Percentiles rank a stretch among this genome's conserved stretches.
Conservation (phyloP, 257 asterid species). For the Solanum clarkiae region DNA sequence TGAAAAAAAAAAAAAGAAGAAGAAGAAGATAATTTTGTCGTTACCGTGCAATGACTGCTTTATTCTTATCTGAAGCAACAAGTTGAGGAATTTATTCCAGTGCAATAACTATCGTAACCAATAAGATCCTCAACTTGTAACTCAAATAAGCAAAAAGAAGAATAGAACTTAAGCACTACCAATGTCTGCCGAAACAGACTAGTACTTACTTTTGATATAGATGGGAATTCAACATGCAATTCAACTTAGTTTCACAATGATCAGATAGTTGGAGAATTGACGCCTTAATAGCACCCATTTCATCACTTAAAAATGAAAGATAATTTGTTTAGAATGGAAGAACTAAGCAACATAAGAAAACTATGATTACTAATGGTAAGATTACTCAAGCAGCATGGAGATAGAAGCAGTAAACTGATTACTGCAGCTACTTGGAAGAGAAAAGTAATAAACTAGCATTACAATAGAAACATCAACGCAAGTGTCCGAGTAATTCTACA, state of each 20-base stretch:
- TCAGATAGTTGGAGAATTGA: neutral
- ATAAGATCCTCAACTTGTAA: neutral
- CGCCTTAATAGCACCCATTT: neutral
- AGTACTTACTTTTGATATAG: neutral
- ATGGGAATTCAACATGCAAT: neutral
- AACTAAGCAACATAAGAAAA: neutral
- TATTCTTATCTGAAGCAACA: neutral
- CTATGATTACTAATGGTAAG: neutral
- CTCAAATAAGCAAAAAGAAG: neutral
- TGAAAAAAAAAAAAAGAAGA: neutral
- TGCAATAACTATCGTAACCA: neutral
- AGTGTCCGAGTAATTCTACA: conserved; percentile 22
- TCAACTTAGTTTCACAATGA: neutral
- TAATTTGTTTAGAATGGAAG: neutral
- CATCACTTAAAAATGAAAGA: neutral
- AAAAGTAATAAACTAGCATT: neutral
- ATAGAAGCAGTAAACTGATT: conserved; percentile 1
- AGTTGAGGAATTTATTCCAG: neutral
- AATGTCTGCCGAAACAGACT: neutral
- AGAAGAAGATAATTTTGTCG: neutral
- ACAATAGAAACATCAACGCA: conserved; percentile 3
- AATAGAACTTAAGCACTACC: neutral
- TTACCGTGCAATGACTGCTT: neutral
- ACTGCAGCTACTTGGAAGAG: neutral
- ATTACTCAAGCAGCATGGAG: neutral